These are phyloP conservation scores for Tuber borchii DNA, from an alignment of 495 filamentous ascomycete genomes.

Conservation along the genomic window DNA sequence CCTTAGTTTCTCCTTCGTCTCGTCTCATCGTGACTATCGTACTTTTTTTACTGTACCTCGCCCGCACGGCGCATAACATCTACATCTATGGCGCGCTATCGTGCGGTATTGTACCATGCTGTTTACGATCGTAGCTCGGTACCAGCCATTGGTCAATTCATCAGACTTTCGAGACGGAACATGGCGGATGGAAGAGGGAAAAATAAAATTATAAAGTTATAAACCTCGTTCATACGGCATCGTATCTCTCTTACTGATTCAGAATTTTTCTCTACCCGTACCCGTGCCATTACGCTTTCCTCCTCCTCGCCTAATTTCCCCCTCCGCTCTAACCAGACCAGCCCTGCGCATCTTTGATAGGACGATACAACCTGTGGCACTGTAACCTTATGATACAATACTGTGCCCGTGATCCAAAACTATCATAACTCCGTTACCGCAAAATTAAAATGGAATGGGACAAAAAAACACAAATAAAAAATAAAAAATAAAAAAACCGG, in stretches of 20 bases:
- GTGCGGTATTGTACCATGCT: not conserved
- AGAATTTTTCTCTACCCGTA: not conserved
- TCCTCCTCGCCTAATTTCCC: slow-evolving; percentile 1
- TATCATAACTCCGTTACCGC: not conserved
- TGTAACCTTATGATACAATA: not conserved
- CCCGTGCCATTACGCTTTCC: not conserved
- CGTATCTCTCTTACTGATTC: not conserved
- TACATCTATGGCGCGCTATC: not conserved
- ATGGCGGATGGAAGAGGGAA: not conserved
- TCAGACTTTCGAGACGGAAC: not conserved
- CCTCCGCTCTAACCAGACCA: not conserved
- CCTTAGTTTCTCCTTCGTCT: too few relatives aligned
- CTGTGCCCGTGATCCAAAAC: not conserved
- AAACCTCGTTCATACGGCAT: not conserved
- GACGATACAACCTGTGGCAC: not conserved
- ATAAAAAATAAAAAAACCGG: not conserved
- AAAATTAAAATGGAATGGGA: not conserved
- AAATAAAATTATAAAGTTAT: not conserved
- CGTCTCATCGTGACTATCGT: not conserved
- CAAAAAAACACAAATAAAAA: not conserved
- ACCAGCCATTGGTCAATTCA: not conserved
- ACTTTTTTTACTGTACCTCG: not conserved
- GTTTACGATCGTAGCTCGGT: not conserved
- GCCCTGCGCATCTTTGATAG: not conserved
- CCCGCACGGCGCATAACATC: not conserved